Conservation (phyloP, 805 yeast genomes). For the Kurtzmaniella cleridarum region DNA sequence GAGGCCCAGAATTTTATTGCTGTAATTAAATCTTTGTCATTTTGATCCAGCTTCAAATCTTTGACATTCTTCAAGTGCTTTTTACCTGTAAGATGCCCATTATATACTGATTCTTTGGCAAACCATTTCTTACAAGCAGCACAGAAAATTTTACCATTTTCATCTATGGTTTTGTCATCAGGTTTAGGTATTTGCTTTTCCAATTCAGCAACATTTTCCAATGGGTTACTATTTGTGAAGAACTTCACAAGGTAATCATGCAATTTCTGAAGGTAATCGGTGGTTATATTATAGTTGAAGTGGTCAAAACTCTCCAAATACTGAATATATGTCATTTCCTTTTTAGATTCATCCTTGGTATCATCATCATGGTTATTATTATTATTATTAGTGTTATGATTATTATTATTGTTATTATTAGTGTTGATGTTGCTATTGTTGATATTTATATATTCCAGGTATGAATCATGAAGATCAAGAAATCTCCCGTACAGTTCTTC, state of each 20-base stretch:
- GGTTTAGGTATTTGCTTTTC: conserved; percentile 5
- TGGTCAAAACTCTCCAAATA: conserved; percentile 45
- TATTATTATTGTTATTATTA: too few relatives aligned
- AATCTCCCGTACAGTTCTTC: conserved; percentile 62
- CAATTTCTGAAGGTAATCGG: conserved; percentile 41
- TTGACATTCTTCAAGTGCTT: conserved; percentile 56
- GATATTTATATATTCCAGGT: conserved; percentile 52
- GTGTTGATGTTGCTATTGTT: too few relatives aligned
- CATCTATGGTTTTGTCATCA: conserved; percentile 11
- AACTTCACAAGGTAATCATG: conserved; percentile 46
- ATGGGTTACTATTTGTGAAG: conserved; percentile 43
- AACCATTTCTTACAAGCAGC: conserved; percentile 58
- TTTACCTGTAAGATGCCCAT: conserved; percentile 68
- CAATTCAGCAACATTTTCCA: conserved; percentile 33
- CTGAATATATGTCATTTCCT: conserved; percentile 37
- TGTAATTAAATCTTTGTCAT: neutral
- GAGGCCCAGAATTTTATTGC: neutral
- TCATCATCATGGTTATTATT: conserved; percentile 27
- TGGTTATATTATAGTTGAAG: conserved; percentile 20
- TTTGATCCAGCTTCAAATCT: conserved; percentile 2
- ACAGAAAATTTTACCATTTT: conserved; percentile 46
- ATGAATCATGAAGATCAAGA: conserved; percentile 51
- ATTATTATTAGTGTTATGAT: too few relatives aligned
- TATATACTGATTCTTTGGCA: conserved; percentile 58
- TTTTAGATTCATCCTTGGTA: too few relatives aligned